A percentile compares a stretch with the other conserved stretches of the same genome.
These are phyloP conservation scores for Echinosophora koreensis DNA, from an alignment of 306 rosid genomes.

Conservation along the genomic window DNA sequence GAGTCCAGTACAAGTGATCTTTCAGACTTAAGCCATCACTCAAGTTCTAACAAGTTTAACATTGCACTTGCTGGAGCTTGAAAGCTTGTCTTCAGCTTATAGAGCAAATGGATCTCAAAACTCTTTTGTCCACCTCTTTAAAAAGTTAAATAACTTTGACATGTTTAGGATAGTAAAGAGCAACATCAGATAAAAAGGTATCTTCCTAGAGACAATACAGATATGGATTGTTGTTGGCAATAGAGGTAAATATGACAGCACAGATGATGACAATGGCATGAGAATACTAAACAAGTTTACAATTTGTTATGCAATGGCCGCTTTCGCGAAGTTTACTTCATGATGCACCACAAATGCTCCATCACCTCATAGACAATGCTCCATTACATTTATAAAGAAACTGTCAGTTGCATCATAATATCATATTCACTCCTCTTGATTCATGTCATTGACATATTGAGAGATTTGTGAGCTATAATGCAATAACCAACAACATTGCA, in stretches of 20 bases:
- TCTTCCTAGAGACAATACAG: not conserved
- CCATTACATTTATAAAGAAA: not conserved
- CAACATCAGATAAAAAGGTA: not conserved
- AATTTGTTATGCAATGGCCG: not conserved
- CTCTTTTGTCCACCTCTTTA: too few relatives aligned
- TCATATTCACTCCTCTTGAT: not conserved
- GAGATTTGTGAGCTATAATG: not conserved
- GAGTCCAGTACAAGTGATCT: too few relatives aligned
- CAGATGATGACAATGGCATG: slow-evolving; percentile 12
- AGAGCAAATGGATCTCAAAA: too few relatives aligned
- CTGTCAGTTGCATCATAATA: not conserved
- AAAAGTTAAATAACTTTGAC: too few relatives aligned
- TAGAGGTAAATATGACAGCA: slow-evolving; percentile 11
- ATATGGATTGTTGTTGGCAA: not conserved
- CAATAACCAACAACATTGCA: not conserved
- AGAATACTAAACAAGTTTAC: slow-evolving; percentile 19
- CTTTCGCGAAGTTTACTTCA: not conserved
- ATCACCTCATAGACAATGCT: too few relatives aligned
- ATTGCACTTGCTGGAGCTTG: not conserved
- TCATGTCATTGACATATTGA: too few relatives aligned
- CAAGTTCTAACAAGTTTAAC: too few relatives aligned
- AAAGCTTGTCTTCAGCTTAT: not conserved
- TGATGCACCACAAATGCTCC: not conserved
- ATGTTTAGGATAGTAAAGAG: not conserved
- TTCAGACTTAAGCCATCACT: too few relatives aligned